These are phyloP conservation scores for Friedmanniomyces endolithicus DNA, from an alignment of 495 filamentous ascomycete species.

Conservation along the genomic window DNA sequence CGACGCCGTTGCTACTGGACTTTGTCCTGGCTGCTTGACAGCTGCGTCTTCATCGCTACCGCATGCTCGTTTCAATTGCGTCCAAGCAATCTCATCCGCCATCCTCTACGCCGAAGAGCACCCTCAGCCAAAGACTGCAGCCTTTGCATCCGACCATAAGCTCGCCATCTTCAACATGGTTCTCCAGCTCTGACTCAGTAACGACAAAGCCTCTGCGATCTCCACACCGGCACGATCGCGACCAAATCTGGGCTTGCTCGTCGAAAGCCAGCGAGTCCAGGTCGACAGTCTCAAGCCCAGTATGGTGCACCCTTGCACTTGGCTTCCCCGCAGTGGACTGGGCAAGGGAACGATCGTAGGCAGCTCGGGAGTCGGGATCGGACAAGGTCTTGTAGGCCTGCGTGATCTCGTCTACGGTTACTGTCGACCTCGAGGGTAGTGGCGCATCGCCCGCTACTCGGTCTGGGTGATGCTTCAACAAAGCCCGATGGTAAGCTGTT, in stretches of 20 bases:
- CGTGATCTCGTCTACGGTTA: conserved; percentile 66
- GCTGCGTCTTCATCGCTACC: no score
- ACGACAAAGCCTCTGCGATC: conserved; percentile 60
- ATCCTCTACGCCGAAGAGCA: conserved; percentile 55
- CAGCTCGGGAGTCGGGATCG: conserved; percentile 40
- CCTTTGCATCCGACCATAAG: conserved; percentile 64
- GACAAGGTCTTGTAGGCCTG: conserved; percentile 61
- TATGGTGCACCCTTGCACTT: conserved; percentile 23
- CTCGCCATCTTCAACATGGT: conserved; percentile 50
- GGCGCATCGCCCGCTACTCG: conserved; percentile 34
- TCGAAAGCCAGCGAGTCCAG: conserved; percentile 61
- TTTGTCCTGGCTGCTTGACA: no score
- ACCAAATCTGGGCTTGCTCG: conserved; percentile 41
- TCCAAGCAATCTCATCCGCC: background rate
- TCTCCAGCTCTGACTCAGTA: conserved; percentile 57
- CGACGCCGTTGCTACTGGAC: no score
- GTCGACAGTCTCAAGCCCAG: conserved; percentile 69
- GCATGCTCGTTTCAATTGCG: no score
- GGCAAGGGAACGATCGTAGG: conserved; percentile 49
- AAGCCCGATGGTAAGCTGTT: conserved; percentile 62
- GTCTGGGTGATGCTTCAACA: conserved; percentile 74
- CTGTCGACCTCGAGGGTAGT: conserved; percentile 5
- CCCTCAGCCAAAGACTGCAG: conserved; percentile 70
- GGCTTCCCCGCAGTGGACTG: conserved; percentile 16
- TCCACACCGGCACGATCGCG: conserved; percentile 65